Evolutionary conservation across 2,329 filamentous ascomycete genomes (phyloP).

Genomic region (Hawksworthiomyces lignivorus): DNA sequence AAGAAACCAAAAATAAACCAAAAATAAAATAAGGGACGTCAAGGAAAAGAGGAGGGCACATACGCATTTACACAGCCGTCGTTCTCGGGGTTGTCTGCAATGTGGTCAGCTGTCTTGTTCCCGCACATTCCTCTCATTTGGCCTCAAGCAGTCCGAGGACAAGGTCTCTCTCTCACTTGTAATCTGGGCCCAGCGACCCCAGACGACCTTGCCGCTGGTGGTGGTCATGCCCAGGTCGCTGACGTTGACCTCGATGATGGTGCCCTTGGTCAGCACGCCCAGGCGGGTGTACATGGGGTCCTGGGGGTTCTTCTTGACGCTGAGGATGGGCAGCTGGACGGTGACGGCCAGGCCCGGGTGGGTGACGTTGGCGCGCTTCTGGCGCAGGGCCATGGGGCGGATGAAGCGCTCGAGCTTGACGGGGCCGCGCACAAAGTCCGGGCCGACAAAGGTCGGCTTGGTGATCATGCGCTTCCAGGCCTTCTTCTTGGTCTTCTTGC

Average conservation of each 20-base stretch:
- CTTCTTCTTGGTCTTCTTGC: constrained; percentile 60
- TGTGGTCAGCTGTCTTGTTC: not conserved
- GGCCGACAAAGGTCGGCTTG: constrained; percentile 83
- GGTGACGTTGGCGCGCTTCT: constrained; percentile 68
- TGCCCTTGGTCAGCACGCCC: constrained; percentile 72
- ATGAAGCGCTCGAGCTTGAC: constrained; percentile 64
- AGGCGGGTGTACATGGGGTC: constrained; percentile 88
- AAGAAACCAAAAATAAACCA: not conserved
- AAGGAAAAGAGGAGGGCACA: too few species aligned
- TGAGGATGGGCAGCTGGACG: constrained; percentile 74
- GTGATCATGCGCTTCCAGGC: constrained; percentile 60
- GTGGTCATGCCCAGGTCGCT: constrained; percentile 87
- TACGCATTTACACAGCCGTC: constrained; percentile 18
- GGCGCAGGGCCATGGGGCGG: constrained; percentile 43
- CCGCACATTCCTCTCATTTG: too few species aligned
- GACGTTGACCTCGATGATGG: constrained; percentile 80
- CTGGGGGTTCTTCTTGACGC: constrained; percentile 67
- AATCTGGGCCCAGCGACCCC: constrained; percentile 77
- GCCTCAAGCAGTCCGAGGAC: too few species aligned
- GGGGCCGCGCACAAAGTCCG: constrained; percentile 80
- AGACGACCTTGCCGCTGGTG: constrained; percentile 84
- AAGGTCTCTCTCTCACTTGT: constrained; percentile 26
- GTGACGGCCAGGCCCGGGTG: constrained; percentile 40
- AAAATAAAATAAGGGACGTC: too few species aligned
- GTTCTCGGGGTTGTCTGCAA: constrained; percentile 17